Percentiles rank a stretch among this genome's conserved stretches.
Conservation (phyloP, 1,139 yeast species). For the Protomyces macrosporus region DNA sequence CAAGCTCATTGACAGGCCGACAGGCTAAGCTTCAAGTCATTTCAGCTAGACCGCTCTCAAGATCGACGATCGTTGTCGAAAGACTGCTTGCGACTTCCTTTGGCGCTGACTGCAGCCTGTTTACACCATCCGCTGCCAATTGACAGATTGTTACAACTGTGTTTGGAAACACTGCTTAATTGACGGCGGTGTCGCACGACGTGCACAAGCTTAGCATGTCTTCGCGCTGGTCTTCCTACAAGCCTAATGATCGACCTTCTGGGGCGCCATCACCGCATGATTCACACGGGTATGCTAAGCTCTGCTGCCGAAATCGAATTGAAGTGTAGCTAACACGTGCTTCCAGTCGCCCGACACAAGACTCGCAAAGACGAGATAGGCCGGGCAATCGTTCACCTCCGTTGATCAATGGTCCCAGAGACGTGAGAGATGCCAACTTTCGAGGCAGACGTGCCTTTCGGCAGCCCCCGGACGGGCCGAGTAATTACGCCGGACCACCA, state of each 20-base stretch:
- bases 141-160: too few species aligned
- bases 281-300: neutral
- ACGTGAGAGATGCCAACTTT: neutral
- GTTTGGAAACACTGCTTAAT: too few species aligned
- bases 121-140: too few species aligned
- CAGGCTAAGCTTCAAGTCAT: too few species aligned
- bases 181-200: too few species aligned
- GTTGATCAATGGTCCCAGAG: neutral
- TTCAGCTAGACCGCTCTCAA: too few species aligned
- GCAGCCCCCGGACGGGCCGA: neutral
- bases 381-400: neutral
- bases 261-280: neutral
- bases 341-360: neutral
- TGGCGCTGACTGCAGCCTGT: too few species aligned
- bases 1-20: too few species aligned
- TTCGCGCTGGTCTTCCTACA: neutral
- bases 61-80: too few species aligned
- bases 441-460: neutral
- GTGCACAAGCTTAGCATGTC: neutral
- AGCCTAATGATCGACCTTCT: neutral
- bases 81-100: too few species aligned
- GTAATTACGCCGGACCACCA: neutral
- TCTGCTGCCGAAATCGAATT: neutral
- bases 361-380: neutral
- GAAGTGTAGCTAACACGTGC: neutral